Evolutionary conservation across 352 stramenopile genomes (phyloP), one percentile per base, ranked within the genome.

Genomic region (Phytophthora vignae): DNA sequence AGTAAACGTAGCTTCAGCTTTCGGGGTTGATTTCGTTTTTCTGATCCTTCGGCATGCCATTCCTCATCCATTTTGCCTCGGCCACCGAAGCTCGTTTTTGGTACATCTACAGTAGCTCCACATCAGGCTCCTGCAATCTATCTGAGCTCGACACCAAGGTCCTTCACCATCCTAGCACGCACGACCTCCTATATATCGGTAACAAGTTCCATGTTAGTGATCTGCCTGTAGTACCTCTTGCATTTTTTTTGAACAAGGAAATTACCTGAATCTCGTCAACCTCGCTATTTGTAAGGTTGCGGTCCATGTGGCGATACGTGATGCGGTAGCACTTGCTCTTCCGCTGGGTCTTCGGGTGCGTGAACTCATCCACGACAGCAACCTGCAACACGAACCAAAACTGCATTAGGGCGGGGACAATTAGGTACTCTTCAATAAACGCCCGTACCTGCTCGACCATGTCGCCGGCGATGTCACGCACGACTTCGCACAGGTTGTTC

Each of bases 261-360:
- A 50, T 22, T 76, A 96, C 86, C 87, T 99, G 98, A 14, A 99
- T 85, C 17, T 78, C 83, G 86, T 99, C 97, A 67, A 99, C 95
- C 78, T 99, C 98, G 61, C 98, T 95, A 86, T 99, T 99, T 55
- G 98, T 99, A 46, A 99, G 87, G 66, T 91, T 98, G 33, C 98
- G 94, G 78, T 99, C 97, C 97, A 99, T 99, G 77, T 96, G 97
- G 68, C 98, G 92, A 79, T 99, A 99, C 21, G 90, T 98, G 78
- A 99, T 99, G 60, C 98, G 91, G 79, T 98, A 99, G 87, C 98
- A 99, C 67, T 99, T 97, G 75, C 92, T 99, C 56, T 87, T 78
- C 12, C 90, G 85, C 55, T 97, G 78, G n/a, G 94, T 99, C 82
- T 99, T 99, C 0, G 97, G 96, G 84, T 99, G 96, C 33, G 76